These are phyloP conservation scores for Podaxis rugospora DNA, from an alignment of 768 basidiomycete genomes.

Conservation along the genomic window DNA sequence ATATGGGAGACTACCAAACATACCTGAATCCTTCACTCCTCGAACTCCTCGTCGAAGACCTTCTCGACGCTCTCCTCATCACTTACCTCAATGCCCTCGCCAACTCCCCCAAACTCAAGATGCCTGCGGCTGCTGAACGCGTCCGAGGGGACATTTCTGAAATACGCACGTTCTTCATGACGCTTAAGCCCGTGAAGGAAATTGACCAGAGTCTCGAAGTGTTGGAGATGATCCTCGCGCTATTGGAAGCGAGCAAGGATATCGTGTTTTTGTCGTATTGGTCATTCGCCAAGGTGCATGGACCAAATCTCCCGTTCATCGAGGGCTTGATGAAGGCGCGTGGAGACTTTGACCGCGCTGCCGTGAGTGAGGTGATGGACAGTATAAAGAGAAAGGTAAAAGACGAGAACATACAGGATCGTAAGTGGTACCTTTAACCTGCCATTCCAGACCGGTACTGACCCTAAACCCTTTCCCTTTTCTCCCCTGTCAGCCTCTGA, in stretches of 20 bases:
- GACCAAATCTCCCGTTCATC: conserved; percentile 88
- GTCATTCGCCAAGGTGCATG: conserved; percentile 90
- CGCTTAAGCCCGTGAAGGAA: conserved; percentile 72
- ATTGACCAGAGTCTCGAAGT: conserved; percentile 83
- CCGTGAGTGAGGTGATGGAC: conserved; percentile 89
- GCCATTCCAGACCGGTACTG: not conserved
- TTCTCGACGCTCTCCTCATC: conserved; percentile 87
- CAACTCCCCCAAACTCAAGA: conserved; percentile 77
- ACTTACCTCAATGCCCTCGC: conserved; percentile 85
- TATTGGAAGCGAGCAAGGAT: conserved; percentile 83
- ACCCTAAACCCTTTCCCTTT: conserved; percentile 2
- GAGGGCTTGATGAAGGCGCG: conserved; percentile 87
- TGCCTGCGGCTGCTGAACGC: conserved; percentile 80
- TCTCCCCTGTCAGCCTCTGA: conserved; percentile 51
- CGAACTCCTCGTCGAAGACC: conserved; percentile 88
- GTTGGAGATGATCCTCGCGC: conserved; percentile 73
- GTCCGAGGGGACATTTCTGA: conserved; percentile 79
- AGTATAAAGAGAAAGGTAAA: conserved; percentile 89
- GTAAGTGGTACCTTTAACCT: conserved; percentile 40
- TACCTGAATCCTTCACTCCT: conserved; percentile 89
- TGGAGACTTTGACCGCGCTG: conserved; percentile 86
- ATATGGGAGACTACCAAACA: conserved; percentile 91
- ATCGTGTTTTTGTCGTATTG: conserved; percentile 92
- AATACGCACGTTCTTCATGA: conserved; percentile 76
- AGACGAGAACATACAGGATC: conserved; percentile 80